These are phyloP conservation scores for Coemansia sp. DNA, from an alignment of 192 early-diverging fungal species.

Conservation along the genomic window DNA sequence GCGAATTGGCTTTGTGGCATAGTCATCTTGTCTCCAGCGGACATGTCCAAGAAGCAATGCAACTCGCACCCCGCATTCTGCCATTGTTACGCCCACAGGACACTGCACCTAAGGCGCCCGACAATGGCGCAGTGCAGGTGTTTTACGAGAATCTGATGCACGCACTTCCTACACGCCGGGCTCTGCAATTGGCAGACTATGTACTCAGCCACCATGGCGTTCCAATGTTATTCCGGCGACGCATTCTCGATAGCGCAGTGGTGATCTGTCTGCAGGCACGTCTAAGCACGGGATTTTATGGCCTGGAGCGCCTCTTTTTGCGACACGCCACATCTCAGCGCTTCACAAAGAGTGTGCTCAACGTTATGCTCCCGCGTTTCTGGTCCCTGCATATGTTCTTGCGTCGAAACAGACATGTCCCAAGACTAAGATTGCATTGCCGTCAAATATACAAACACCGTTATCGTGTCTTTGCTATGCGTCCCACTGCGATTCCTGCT, in stretches of 20 bases:
- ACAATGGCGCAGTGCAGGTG: slow-evolving; percentile 2
- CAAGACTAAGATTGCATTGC: slow-evolving; percentile 12
- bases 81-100: slow-evolving; percentile 12
- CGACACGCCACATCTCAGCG: slow-evolving; percentile 14
- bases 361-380: slow-evolving; percentile 20
- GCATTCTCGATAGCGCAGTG: slow-evolving; percentile 15
- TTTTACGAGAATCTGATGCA: slow-evolving; percentile 35
- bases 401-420: slow-evolving; percentile 25
- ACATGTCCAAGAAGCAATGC: not conserved
- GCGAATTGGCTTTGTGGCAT: slow-evolving; percentile 18
- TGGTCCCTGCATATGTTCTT: slow-evolving; percentile 49
- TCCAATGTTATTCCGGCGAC: slow-evolving; percentile 6
- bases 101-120: not conserved
- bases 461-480: not conserved
- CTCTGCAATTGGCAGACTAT: slow-evolving; percentile 24
- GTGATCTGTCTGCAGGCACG: slow-evolving; percentile 12
- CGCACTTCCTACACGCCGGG: not conserved
- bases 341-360: slow-evolving; percentile 15
- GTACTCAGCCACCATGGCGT: slow-evolving; percentile 25
- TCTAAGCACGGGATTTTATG: slow-evolving; percentile 28
- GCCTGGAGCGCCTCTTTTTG: slow-evolving; percentile 27
- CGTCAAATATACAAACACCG: slow-evolving; percentile 15
- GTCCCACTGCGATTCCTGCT: slow-evolving; percentile 20
- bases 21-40: slow-evolving; percentile 14
- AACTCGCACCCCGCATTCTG: slow-evolving; percentile 14